Evolutionary conservation across 371 early-diverging fungal species (phyloP).

Genomic region (Saksenaea vasiformis): DNA sequence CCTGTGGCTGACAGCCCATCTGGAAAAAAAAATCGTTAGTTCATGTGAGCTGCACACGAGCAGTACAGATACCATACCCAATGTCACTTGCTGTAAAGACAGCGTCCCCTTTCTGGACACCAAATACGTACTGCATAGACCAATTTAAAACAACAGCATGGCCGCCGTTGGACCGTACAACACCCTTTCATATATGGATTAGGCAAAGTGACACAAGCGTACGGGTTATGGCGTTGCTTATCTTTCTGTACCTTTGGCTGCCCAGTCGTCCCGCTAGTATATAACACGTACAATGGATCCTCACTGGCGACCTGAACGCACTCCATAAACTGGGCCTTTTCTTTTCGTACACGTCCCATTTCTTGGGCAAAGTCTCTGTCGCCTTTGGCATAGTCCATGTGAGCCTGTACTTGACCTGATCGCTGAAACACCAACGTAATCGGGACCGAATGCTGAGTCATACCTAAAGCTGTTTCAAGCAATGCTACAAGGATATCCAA

Average conservation of each 20-base stretch:
- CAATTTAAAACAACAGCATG: slow-evolving; percentile 83
- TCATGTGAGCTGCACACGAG: background rate
- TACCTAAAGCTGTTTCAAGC: slow-evolving; percentile 62
- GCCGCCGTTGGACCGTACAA: slow-evolving; percentile 89
- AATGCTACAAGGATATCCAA: slow-evolving; percentile 53
- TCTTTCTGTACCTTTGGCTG: slow-evolving; percentile 61
- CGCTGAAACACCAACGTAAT: slow-evolving; percentile 65
- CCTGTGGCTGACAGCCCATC: slow-evolving; percentile 92
- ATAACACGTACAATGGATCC: slow-evolving; percentile 90
- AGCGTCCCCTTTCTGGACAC: slow-evolving; percentile 69
- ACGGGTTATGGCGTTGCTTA: background rate
- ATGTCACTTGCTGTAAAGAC: slow-evolving; percentile 88
- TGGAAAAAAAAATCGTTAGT: background rate
- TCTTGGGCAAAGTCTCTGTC: slow-evolving; percentile 68
- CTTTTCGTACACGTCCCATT: slow-evolving; percentile 40
- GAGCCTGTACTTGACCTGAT: slow-evolving; percentile 44
- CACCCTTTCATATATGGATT: slow-evolving; percentile 58
- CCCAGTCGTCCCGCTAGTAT: slow-evolving; percentile 91
- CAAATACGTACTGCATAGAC: slow-evolving; percentile 82
- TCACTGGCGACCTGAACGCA: slow-evolving; percentile 80
- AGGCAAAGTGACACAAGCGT: background rate
- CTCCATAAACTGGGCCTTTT: slow-evolving; percentile 32
- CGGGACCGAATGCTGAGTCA: slow-evolving; percentile 55
- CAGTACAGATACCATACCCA: slow-evolving; percentile 43
- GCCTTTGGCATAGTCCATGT: slow-evolving; percentile 48